A percentile compares a stretch with the other conserved stretches of the same genome.
Conservation (phyloP, 441 rosid genomes). For the Pelargonium citronellum region DNA sequence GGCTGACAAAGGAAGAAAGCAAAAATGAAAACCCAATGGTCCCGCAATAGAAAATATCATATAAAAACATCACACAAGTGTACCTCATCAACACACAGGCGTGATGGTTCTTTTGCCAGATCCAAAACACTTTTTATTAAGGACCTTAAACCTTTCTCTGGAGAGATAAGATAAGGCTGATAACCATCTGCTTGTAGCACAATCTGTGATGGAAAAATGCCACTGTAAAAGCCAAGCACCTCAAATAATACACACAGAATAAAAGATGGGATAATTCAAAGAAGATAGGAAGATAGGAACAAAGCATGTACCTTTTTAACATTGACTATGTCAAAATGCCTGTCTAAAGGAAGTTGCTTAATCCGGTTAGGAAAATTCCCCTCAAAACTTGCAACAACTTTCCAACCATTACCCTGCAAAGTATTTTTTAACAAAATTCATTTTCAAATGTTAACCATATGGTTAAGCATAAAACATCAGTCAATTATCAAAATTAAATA, state of each 20-base stretch:
- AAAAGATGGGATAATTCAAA: constrained; percentile 11
- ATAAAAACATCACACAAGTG: constrained; percentile 8
- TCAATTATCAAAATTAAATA: neutral
- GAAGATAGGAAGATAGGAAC: constrained; percentile 13
- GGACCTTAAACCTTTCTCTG: constrained; percentile 94
- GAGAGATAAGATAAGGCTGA: constrained; percentile 96
- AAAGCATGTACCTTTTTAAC: constrained; percentile 68
- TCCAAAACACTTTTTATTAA: constrained; percentile 86
- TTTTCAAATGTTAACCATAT: neutral
- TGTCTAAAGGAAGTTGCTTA: constrained; percentile 93
- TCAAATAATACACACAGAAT: constrained; percentile 12
- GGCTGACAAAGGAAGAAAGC: neutral
- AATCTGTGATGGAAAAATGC: constrained; percentile 43
- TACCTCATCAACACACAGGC: constrained; percentile 88
- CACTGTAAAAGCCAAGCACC: constrained; percentile 19
- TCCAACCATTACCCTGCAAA: constrained; percentile 93
- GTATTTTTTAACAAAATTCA: constrained; percentile 9
- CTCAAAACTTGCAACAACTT: constrained; percentile 92
- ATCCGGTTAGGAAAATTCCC: constrained; percentile 85
- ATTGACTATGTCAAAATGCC: constrained; percentile 80
- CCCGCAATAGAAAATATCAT: neutral
- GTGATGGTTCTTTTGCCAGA: constrained; percentile 92
- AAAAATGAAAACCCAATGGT: neutral
- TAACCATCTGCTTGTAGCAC: constrained; percentile 96
- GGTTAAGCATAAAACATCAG: neutral